Evolutionary conservation across 2,329 filamentous ascomycete species (phyloP).

Genomic region (Pyricularia sp.): DNA sequence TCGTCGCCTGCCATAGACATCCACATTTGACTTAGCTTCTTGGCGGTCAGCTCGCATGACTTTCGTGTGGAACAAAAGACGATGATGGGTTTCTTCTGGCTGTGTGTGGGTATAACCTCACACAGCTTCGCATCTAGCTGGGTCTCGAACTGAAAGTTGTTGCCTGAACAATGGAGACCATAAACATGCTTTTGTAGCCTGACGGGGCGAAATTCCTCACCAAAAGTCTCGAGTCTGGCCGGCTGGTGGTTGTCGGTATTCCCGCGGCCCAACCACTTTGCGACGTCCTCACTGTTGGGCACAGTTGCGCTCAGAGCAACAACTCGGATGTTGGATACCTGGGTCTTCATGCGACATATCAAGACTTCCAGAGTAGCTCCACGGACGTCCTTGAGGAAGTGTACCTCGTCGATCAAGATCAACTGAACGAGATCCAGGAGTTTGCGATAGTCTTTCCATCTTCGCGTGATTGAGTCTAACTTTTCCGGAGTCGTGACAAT

Average conservation of each 20-base stretch:
- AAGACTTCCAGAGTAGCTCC: slow-evolving; percentile 77
- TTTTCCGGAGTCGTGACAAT: slow-evolving; percentile 87
- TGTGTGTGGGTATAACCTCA: slow-evolving; percentile 57
- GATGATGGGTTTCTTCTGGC: slow-evolving; percentile 66
- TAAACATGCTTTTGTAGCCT: slow-evolving; percentile 68
- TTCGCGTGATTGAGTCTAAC: slow-evolving; percentile 82
- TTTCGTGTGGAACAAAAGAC: slow-evolving; percentile 75
- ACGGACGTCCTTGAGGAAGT: slow-evolving; percentile 71
- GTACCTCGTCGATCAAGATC: slow-evolving; percentile 80
- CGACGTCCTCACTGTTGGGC: slow-evolving; percentile 73
- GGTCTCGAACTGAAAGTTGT: slow-evolving; percentile 72
- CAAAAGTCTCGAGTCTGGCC: slow-evolving; percentile 60
- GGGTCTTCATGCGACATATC: slow-evolving; percentile 79
- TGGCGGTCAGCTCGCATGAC: slow-evolving; percentile 59
- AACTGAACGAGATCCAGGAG: slow-evolving; percentile 68
- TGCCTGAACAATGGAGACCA: slow-evolving; percentile 53
- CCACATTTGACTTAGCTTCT: slow-evolving; percentile 59
- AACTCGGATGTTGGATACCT: slow-evolving; percentile 67
- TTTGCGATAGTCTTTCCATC: slow-evolving; percentile 72
- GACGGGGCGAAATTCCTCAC: slow-evolving; percentile 73
- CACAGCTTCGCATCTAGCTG: slow-evolving; percentile 56
- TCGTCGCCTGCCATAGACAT: slow-evolving; percentile 30
- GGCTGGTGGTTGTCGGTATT: slow-evolving; percentile 49
- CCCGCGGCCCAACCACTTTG: slow-evolving; percentile 66
- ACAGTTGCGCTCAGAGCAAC: slow-evolving; percentile 76